These are phyloP conservation scores for Saccharomyces uvarum DNA, from an alignment of 1,139 yeast genomes.

Conservation along the genomic window DNA sequence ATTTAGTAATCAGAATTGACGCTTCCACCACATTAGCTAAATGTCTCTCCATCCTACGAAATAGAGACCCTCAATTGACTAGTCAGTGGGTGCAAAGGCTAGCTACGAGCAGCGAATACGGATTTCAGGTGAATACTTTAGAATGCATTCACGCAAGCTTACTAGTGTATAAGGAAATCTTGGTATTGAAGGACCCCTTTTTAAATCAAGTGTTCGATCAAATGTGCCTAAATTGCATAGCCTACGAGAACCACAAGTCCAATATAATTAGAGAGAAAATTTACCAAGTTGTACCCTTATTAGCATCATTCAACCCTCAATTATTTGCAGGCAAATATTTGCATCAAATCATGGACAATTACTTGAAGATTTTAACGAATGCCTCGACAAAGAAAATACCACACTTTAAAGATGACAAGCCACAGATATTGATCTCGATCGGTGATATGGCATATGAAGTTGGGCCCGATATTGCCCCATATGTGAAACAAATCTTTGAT, in stretches of 20 bases:
- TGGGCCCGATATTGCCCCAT: conserved; percentile 79
- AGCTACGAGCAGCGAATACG: conserved; percentile 53
- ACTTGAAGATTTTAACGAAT: conserved; percentile 55
- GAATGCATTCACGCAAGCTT: conserved; percentile 83
- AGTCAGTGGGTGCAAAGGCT: conserved; percentile 68
- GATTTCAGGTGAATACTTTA: conserved; percentile 42
- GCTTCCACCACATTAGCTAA: conserved; percentile 75
- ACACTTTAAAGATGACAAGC: conserved; percentile 42
- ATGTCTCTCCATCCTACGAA: conserved; percentile 70
- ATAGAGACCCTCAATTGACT: conserved; percentile 66
- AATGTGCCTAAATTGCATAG: conserved; percentile 72
- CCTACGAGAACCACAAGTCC: conserved; percentile 71
- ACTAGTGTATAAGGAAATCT: conserved; percentile 71
- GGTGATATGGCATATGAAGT: conserved; percentile 83
- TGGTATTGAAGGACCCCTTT: conserved; percentile 56
- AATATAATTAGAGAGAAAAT: conserved; percentile 74
- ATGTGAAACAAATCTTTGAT: conserved; percentile 78
- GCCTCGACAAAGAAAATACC: conserved; percentile 16
- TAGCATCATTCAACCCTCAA: conserved; percentile 72
- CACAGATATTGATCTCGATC: conserved; percentile 71
- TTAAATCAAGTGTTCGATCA: conserved; percentile 66
- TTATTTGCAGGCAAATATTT: conserved; percentile 74
- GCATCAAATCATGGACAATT: conserved; percentile 71
- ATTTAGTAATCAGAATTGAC: conserved; percentile 66
- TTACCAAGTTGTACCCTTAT: conserved; percentile 68